A percentile compares a stretch with the other conserved stretches of the same genome.
phyloP scores from a whole-genome alignment of 202 grass and related monocot genomes.

The Tripidium arundinaceum region DNA sequence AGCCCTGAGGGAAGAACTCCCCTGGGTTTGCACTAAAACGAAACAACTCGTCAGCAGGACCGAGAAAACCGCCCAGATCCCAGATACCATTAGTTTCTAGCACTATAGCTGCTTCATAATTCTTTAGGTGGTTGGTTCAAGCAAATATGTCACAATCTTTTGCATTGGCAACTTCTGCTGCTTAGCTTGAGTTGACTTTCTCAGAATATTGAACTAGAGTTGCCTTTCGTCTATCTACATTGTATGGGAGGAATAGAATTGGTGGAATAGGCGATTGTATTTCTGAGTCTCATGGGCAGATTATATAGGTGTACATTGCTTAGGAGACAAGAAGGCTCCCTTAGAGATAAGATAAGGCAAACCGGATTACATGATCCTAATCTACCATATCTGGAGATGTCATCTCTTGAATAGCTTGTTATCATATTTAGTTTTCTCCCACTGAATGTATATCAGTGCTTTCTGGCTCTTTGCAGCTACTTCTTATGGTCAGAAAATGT shows the following conservation, averaged over 20 bases:
- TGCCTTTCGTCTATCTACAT: not conserved
- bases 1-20: not conserved
- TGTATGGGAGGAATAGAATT: not conserved
- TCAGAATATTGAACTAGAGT: constrained; percentile 20
- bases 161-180: not conserved
- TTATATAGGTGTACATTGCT: not conserved
- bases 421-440: constrained; percentile 8
- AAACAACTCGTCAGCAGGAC: not conserved
- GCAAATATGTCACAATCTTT: not conserved
- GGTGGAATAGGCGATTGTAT: not conserved
- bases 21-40: not conserved
- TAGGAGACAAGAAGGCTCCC: not conserved
- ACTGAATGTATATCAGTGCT: not conserved
- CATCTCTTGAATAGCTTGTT: constrained; percentile 26
- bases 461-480: constrained; percentile 20
- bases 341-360: not conserved
- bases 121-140: constrained; percentile 6
- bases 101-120: constrained; percentile 15
- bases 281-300: not conserved
- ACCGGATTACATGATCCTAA: not conserved
- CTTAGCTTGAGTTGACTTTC: constrained; percentile 14
- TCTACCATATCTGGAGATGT: not conserved
- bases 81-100: constrained; percentile 6
- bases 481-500: constrained; percentile 11
- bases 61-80: not conserved